Evolutionary conservation across 352 stramenopile species (phyloP).

Genomic region (Phytophthora aleatoria): DNA sequence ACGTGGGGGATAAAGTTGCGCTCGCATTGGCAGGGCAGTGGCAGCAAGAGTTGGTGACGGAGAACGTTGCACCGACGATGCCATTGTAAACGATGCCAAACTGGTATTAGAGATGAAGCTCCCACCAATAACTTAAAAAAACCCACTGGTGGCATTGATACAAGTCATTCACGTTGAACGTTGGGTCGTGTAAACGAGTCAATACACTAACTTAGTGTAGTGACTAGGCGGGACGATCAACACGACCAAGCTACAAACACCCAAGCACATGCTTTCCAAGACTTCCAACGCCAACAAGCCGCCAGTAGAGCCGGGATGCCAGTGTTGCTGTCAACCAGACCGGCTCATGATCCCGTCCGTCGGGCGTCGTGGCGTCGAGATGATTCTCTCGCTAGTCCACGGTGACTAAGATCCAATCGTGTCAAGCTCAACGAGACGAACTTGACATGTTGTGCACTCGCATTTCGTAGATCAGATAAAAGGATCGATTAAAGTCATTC

Average conservation of each 20-base stretch:
- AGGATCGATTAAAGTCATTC: too few species aligned
- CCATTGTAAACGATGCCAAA: neutral
- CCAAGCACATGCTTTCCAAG: constrained; percentile 18
- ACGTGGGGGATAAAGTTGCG: neutral
- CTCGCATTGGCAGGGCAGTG: constrained; percentile 1
- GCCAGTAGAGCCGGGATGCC: neutral
- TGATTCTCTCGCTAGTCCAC: constrained; percentile 21
- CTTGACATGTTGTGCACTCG: constrained; percentile 16
- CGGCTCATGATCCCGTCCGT: constrained; percentile 1
- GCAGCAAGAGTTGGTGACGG: neutral
- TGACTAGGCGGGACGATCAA: neutral
- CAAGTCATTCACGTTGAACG: too few species aligned
- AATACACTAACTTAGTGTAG: neutral
- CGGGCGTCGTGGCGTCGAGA: constrained; percentile 16
- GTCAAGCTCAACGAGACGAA: constrained; percentile 22
- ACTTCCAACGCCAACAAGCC: constrained; percentile 3
- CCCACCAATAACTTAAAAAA: too few species aligned
- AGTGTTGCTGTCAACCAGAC: neutral
- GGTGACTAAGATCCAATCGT: constrained; percentile 17
- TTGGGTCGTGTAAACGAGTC: neutral
- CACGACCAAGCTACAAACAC: constrained; percentile 3
- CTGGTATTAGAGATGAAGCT: neutral
- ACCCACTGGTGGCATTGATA: too few species aligned
- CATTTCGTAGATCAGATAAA: neutral
- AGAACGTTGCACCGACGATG: neutral